Conservation (phyloP, 345 rosid species). For the Conringia planisiliqua region DNA sequence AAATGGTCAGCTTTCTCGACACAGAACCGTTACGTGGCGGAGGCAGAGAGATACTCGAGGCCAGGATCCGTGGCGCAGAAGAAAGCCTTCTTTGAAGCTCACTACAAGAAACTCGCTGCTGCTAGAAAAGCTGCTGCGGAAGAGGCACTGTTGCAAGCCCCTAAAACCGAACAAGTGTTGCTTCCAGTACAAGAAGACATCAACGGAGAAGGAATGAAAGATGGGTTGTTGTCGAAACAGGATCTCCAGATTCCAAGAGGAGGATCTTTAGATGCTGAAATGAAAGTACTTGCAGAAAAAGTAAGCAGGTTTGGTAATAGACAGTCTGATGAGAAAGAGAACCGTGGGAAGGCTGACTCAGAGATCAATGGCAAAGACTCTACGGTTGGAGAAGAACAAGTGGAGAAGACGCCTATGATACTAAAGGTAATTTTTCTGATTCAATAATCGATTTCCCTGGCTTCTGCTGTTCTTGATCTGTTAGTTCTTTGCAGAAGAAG, state of each 20-base stretch:
- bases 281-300: constrained; percentile 29
- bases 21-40: constrained; percentile 71
- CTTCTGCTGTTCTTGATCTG: constrained; percentile 8
- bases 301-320: constrained; percentile 2
- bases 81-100: constrained; percentile 88
- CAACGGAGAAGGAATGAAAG: constrained; percentile 6
- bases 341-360: constrained; percentile 15
- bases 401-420: constrained; percentile 34
- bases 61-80: constrained; percentile 90
- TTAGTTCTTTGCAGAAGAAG: constrained; percentile 31
- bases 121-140: constrained; percentile 65
- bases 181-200: constrained; percentile 14
- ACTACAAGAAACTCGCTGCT: constrained; percentile 76
- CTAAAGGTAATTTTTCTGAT: constrained; percentile 41
- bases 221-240: constrained; percentile 4
- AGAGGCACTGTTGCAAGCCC: constrained; percentile 43
- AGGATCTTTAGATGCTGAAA: neutral
- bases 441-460: neutral
- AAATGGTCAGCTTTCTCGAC: constrained; percentile 76
- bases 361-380: constrained; percentile 4
- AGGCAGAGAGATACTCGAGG: constrained; percentile 67
- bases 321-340: constrained; percentile 42
- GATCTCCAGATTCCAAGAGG: constrained; percentile 7
- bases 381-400: neutral
- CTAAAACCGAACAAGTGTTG: constrained; percentile 15